Evolutionary conservation across 2,329 filamentous ascomycete genomes (phyloP), one percentile per base, ranked within the genome.

Genomic region (Fusarium cyanostomum): DNA sequence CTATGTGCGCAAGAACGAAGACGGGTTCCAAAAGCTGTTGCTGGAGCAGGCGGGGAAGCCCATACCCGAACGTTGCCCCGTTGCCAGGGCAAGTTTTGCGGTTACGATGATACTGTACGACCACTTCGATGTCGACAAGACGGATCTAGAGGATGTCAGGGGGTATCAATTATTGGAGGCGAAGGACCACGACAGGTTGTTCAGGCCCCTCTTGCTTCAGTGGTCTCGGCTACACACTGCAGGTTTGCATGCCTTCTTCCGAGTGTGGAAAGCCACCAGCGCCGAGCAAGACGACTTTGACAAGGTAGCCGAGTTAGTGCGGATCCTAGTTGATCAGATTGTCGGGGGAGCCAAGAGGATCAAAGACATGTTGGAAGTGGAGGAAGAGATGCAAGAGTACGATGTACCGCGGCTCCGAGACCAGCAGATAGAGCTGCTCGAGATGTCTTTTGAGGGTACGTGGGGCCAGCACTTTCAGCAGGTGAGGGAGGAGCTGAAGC

Each of bases 171-270:
- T 88, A 9, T 77, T 93, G 45, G 92, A 96, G 66, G 83, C 85
- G 60, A 88, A 91, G 52, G 90, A 93, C 66, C 89, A 95, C 70
- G 94, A 98, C 74, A 90, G 89, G 72, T 79, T 96, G 6, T 97
- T 97, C 79, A 89, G 89, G 43, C 95, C 95, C 1, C 78, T 98
- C 33, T 81, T 99, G 15, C 82, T 99, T 7, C 94, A 98, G 72
- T 99, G 95, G 95, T 94, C 93, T 11, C 85, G 92, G 28, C 78
- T 99, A 39, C 95, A 99, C 75, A 92, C 91, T 6, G 90, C 92
- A 2, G 91, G 91, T 1, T 78, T 99, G 33, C 90, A 94, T 71
- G 89, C 92, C 5, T 97, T 98, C 74, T 90, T 98, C 71, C 86
- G 94, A 28, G 75, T 99, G 41, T 99, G 95, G 95, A 97, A 96